phyloP scores from a whole-genome alignment of 805 yeast species.

The Ogataea henricii region DNA sequence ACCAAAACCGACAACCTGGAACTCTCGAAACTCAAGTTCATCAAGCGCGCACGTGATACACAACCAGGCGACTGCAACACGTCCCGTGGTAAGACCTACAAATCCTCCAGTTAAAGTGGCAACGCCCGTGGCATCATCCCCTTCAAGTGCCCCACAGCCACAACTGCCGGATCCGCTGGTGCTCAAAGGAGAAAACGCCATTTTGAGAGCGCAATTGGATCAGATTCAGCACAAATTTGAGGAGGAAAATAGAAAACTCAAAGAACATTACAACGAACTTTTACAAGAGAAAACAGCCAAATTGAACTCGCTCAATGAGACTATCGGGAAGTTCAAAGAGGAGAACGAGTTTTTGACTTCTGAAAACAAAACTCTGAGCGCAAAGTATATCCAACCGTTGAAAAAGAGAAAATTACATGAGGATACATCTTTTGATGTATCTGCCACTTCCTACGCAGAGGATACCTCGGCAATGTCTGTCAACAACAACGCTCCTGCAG shows the following conservation, averaged over 20 bases:
- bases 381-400: constrained; percentile 25
- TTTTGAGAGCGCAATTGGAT: constrained; percentile 65
- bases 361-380: constrained; percentile 42
- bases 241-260: constrained; percentile 42
- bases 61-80: constrained; percentile 12
- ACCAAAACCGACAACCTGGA: not conserved
- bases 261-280: constrained; percentile 26
- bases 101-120: not conserved
- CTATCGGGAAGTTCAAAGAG: constrained; percentile 47
- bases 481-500: too few species aligned
- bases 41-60: constrained; percentile 4
- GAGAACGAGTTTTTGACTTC: constrained; percentile 57
- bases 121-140: too few species aligned
- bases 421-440: constrained; percentile 13
- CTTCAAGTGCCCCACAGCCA: not conserved
- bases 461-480: not conserved
- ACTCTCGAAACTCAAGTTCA: not conserved
- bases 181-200: constrained; percentile 79
- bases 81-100: not conserved
- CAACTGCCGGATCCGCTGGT: constrained; percentile 11
- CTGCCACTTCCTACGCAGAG: not conserved
- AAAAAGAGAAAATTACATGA: constrained; percentile 30
- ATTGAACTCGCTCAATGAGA: constrained; percentile 31
- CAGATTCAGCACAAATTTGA: constrained; percentile 42
- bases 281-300: constrained; percentile 26